Base-by-base conservation (phyloP, 345 rosid genomes). In the Lepidium aucheri region DNA sequence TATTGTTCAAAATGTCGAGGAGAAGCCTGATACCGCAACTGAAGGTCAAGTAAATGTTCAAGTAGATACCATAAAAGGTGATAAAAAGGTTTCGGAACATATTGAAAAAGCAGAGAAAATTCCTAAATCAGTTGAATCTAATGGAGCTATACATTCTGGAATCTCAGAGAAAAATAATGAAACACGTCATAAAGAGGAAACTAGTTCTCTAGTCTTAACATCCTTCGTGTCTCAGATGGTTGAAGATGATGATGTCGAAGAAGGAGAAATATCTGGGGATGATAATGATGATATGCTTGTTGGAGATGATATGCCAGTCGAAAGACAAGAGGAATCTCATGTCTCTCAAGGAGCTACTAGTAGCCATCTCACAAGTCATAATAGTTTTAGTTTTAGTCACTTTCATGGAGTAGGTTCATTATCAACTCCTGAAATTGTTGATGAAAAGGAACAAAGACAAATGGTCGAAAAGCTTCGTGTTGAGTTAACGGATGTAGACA, bases 211-310 rank as follows among this genome's bases (percentile, higher is more conserved):
- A 41, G 77, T 65, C 30, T 13, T 55, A 46, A 14, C 33, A 26
- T 57, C 32, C 40, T 68, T 65, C 5, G 12, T 59, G 40, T 42
- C 55, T 69, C 63, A 33, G 30, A 65, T 74, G 43, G 69, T 68
- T 69, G 79, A 80, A 69, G 77, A 77, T 59, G 78, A 63, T 12
- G 87, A 74, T 50, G 71, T 71, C 20, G 91, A 84, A 76, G 87
- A 82, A 68, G 83, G 86, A 67, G 91, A 84, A 75, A 68, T 84
- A 63, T 79, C 79, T 63, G 86, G 78, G 16, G 78, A 74, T 44
- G 76, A 73, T 42, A 68, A 57, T 20, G 69, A 33, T 50, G 79
- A 67, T 78, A 41, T 70, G 64, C 16, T 73, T 58, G 2, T 20
- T 51, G 77, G 34, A n/a, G 74, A 75, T 69, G 77, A 54, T 52